A percentile compares a stretch with the other conserved stretches of the same genome.
Evolutionary conservation across 306 rosid genomes (phyloP).

Genomic region (Gynostemma pentaphyllum): DNA sequence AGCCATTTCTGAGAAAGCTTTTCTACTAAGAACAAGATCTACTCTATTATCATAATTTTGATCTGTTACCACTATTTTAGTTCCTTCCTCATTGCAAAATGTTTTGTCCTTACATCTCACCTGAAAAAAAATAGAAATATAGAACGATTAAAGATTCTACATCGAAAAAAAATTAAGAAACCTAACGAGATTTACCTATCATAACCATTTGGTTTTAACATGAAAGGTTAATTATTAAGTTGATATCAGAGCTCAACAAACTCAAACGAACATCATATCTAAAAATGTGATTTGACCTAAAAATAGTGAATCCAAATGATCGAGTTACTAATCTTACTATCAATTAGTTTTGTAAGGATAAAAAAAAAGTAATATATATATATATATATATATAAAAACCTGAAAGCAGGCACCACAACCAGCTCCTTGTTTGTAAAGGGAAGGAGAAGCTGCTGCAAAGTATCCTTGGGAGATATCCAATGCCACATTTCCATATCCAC

Average conservation of each 20-base stretch:
- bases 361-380: neutral
- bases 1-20: slow-evolving; percentile 67
- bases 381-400: slow-evolving; percentile 16
- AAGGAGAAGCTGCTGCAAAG: slow-evolving; percentile 54
- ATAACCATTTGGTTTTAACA: too few relatives aligned
- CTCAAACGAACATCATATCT: too few relatives aligned
- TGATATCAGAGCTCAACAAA: too few relatives aligned
- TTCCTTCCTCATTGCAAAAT: slow-evolving; percentile 41
- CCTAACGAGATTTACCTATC: too few relatives aligned
- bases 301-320: too few relatives aligned
- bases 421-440: slow-evolving; percentile 62
- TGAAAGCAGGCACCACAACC: slow-evolving; percentile 90
- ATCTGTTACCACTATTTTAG: slow-evolving; percentile 55
- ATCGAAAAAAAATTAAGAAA: too few relatives aligned
- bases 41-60: slow-evolving; percentile 40
- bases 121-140: too few relatives aligned
- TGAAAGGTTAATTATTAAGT: too few relatives aligned
- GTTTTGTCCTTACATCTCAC: slow-evolving; percentile 61
- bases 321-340: too few relatives aligned
- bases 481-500: slow-evolving; percentile 78
- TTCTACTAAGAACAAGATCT: slow-evolving; percentile 65
- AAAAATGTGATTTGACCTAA: too few relatives aligned
- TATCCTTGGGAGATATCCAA: slow-evolving; percentile 35
- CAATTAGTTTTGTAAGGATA: neutral
- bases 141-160: too few relatives aligned